Conservation (phyloP, 495 filamentous ascomycete genomes). For the Talaromyces stipitatus region DNA sequence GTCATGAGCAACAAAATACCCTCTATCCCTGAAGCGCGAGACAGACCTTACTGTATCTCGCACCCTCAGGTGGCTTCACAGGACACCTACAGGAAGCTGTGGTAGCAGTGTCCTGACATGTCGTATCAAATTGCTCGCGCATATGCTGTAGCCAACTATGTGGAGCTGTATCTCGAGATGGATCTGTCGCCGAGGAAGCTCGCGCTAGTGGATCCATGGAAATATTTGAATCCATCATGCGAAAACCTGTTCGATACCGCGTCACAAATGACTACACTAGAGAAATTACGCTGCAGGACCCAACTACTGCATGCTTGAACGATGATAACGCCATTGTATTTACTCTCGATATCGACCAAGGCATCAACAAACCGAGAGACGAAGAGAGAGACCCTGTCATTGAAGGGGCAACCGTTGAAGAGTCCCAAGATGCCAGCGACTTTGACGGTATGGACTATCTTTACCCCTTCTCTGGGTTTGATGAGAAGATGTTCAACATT, state of each 20-base stretch:
- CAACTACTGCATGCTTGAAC: conserved; percentile 13
- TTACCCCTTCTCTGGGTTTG: neutral
- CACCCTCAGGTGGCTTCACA: conserved; percentile 26
- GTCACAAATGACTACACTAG: conserved; percentile 23
- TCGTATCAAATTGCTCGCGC: conserved; percentile 23
- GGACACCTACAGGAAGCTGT: conserved; percentile 22
- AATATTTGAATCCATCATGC: conserved; percentile 20
- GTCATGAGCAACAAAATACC: conserved; percentile 34
- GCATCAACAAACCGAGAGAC: neutral
- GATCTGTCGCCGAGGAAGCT: conserved; percentile 22
- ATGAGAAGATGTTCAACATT: conserved; percentile 1
- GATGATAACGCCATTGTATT: conserved; percentile 19
- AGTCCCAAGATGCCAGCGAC: neutral
- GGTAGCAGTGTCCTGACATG: conserved; percentile 13
- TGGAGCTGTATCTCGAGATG: conserved; percentile 20
- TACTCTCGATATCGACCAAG: neutral
- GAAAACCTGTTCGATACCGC: conserved; percentile 11
- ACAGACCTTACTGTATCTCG: conserved; percentile 37
- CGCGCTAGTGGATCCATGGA: conserved; percentile 12
- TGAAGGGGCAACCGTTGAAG: neutral
- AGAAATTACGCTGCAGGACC: conserved; percentile 11
- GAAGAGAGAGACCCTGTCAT: neutral
- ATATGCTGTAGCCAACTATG: conserved; percentile 23
- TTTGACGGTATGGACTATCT: neutral
- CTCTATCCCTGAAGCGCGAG: conserved; percentile 17